Percentiles rank a stretch among this genome's conserved stretches.
Evolutionary conservation across 2,329 filamentous ascomycete genomes (phyloP).

Genomic region (Arthrobotrys entomopaga): DNA sequence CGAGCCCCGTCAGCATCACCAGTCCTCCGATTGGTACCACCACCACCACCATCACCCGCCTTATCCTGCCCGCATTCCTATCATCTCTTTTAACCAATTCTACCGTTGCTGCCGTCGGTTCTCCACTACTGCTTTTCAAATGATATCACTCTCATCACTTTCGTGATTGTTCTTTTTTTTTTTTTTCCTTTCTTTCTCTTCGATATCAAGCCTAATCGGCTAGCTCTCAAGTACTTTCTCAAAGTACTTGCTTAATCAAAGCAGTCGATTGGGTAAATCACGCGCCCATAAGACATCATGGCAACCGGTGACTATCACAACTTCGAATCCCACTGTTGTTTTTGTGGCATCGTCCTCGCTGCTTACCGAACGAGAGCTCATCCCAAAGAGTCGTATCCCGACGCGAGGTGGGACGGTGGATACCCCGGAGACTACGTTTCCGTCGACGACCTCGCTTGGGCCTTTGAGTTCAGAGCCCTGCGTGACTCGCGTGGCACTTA

Average conservation of each 20-base stretch:
- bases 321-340: conserved; percentile 54
- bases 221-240: not conserved
- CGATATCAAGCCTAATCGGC: not conserved
- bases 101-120: not conserved
- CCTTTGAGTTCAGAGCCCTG: conserved; percentile 53
- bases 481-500: conserved; percentile 51
- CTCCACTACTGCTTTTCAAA: not conserved
- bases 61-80: too few relatives aligned
- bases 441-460: conserved; percentile 47
- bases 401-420: conserved; percentile 53
- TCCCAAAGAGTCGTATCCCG: conserved; percentile 45
- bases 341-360: conserved; percentile 50
- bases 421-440: conserved; percentile 52
- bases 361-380: conserved; percentile 49
- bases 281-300: conserved; percentile 25
- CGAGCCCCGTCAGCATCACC: conserved; percentile 1
- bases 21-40: not conserved
- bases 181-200: not conserved
- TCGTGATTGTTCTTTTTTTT: not conserved
- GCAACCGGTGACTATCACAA: conserved; percentile 49
- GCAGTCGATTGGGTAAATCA: not conserved
- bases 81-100: not conserved
- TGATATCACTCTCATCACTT: not conserved
- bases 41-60: not conserved
- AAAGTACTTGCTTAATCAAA: not conserved